Conservation (phyloP, 805 yeast species). For the Isabelozyma rhagii region DNA sequence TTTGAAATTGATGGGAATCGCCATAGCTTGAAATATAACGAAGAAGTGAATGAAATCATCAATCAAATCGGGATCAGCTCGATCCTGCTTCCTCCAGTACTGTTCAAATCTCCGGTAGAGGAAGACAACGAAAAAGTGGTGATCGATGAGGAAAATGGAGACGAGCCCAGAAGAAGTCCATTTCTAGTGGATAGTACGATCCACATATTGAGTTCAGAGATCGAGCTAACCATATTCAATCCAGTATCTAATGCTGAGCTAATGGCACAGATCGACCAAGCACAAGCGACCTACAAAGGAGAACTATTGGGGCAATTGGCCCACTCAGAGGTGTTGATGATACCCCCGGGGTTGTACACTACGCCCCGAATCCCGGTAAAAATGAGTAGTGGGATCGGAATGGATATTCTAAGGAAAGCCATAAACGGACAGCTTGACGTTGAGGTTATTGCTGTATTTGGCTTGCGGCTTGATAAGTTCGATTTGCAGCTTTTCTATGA, state of each 20-base stretch:
- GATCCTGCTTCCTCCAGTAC: constrained; percentile 24
- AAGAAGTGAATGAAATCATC: constrained; percentile 9
- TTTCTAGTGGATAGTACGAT: constrained; percentile 50
- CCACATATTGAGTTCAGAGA: constrained; percentile 53
- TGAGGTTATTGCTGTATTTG: constrained; percentile 44
- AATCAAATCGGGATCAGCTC: constrained; percentile 13
- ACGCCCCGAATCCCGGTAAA: constrained; percentile 51
- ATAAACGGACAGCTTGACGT: constrained; percentile 49
- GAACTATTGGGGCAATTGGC: constrained; percentile 44
- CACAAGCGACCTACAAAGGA: constrained; percentile 48
- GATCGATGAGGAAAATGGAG: constrained; percentile 2
- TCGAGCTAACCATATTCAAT: constrained; percentile 52
- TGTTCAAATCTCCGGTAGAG: constrained; percentile 22
- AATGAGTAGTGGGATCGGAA: constrained; percentile 44
- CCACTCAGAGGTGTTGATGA: constrained; percentile 34
- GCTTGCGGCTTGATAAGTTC: constrained; percentile 37
- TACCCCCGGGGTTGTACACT: constrained; percentile 52
- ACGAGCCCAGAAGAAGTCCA: constrained; percentile 16
- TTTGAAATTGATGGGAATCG: constrained; percentile 2
- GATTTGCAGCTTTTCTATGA: constrained; percentile 40
- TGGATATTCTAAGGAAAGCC: constrained; percentile 48
- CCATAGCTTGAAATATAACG: constrained; percentile 3
- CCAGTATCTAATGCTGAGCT: constrained; percentile 50
- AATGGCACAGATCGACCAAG: constrained; percentile 39
- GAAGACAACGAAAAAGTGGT: neutral